Evolutionary conservation across 768 basidiomycete genomes (phyloP).

Genomic region (Russula emetica): DNA sequence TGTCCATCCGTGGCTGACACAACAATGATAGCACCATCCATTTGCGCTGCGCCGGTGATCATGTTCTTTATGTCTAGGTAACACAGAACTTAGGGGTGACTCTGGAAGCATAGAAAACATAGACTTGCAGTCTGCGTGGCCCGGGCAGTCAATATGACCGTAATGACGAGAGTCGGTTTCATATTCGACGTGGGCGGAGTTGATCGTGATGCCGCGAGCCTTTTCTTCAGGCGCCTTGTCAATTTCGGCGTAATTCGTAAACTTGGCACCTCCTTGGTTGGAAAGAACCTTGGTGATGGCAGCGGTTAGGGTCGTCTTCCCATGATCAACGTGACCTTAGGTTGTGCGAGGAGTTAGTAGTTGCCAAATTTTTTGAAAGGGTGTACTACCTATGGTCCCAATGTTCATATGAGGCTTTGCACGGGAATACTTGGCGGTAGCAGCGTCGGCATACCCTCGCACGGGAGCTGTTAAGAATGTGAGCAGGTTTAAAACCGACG

Average conservation of each 20-base stretch:
- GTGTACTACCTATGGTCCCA: conserved; percentile 75
- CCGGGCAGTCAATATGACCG: conserved; percentile 97
- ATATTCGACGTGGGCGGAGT: conserved; percentile 98
- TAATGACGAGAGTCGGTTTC: conserved; percentile 89
- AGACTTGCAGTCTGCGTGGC: conserved; percentile 85
- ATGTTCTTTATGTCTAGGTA: conserved; percentile 88
- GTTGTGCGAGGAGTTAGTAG: not conserved
- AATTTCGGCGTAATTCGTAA: conserved; percentile 95
- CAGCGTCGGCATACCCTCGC: conserved; percentile 72
- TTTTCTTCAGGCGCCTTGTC: conserved; percentile 99
- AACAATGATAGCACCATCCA: conserved; percentile 94
- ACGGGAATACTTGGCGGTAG: conserved; percentile 58
- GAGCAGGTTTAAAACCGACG: not conserved
- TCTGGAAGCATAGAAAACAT: conserved; percentile 15
- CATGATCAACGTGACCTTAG: conserved; percentile 91
- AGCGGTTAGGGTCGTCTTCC: conserved; percentile 95
- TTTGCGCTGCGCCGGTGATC: conserved; percentile 98
- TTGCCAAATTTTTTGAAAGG: not conserved
- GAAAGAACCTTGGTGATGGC: conserved; percentile 94
- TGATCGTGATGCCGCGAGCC: conserved; percentile 99
- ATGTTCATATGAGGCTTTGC: conserved; percentile 92
- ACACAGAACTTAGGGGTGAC: conserved; percentile 20
- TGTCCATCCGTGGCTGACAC: conserved; percentile 99
- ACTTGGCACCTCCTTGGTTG: conserved; percentile 65
- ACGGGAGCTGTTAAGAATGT: conserved; percentile 40